A percentile compares a stretch with the other conserved stretches of the same genome.
Conservation (phyloP, 208 protist genomes). For the Perkinsela sp. region DNA sequence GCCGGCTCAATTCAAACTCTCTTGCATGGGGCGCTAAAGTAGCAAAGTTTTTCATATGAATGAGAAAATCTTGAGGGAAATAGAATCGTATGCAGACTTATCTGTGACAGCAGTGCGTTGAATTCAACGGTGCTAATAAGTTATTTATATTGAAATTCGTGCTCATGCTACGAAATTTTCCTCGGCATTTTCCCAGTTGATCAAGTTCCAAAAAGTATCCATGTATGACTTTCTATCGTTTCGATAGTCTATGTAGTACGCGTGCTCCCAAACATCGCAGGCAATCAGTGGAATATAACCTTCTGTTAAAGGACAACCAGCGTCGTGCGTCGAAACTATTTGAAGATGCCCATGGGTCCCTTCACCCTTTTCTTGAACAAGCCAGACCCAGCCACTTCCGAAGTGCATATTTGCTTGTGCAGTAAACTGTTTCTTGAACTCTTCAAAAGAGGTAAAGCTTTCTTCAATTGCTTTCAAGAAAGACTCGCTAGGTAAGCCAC, state of each 20-base stretch:
- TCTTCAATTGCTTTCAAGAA: conserved; percentile 32
- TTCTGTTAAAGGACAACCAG: conserved; percentile 32
- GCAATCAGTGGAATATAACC: conserved; percentile 31
- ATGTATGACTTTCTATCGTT: conserved; percentile 65
- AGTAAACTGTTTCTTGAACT: conserved; percentile 74
- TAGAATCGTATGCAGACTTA: no score
- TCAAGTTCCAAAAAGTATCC: conserved; percentile 62
- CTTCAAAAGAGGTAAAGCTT: conserved; percentile 41
- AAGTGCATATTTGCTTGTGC: conserved; percentile 51
- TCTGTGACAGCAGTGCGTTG: no score
- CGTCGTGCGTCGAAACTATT: conserved; percentile 45
- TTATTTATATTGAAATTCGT: no score
- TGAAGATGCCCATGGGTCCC: conserved; percentile 28
- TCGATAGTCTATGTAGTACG: conserved; percentile 79
- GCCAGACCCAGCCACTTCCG: conserved; percentile 75
- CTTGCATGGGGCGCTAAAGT: no score
- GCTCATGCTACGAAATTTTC: conserved; percentile 5
- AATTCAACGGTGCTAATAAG: no score
- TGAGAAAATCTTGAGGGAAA: no score
- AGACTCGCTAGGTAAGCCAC: conserved; percentile 19
- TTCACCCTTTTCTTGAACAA: conserved; percentile 38
- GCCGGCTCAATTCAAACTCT: no score
- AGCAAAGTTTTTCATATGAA: no score
- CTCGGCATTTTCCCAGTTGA: conserved; percentile 66
- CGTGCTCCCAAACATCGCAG: conserved; percentile 79